phyloP scores from a whole-genome alignment of 768 basidiomycete species.

The Auriscalpium vulgare region DNA sequence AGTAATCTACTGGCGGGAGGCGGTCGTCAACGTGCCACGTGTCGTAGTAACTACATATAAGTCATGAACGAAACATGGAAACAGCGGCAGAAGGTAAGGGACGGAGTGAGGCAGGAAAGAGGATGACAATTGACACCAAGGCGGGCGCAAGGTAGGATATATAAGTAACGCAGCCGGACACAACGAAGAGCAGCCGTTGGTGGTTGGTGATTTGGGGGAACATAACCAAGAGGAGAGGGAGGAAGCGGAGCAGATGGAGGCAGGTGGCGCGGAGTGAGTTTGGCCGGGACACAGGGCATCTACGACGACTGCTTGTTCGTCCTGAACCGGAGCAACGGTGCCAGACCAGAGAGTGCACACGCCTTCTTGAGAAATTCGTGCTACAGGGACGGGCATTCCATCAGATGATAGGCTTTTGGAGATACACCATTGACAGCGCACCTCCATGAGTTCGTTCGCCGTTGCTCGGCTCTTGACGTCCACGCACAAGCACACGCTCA shows the following conservation, averaged over 20 bases:
- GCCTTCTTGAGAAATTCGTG: constrained; percentile 93
- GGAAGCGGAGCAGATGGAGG: not conserved
- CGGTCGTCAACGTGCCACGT: too few species aligned
- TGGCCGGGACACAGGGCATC: not conserved
- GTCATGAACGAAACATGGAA: too few species aligned
- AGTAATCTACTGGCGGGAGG: too few species aligned
- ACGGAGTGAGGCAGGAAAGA: too few species aligned
- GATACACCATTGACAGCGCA: constrained; percentile 30
- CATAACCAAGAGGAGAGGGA: too few species aligned
- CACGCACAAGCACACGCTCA: constrained; percentile 97
- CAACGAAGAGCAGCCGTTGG: too few species aligned
- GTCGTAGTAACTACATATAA: too few species aligned
- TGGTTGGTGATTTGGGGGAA: too few species aligned
- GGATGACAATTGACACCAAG: too few species aligned
- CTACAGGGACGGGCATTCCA: constrained; percentile 32
- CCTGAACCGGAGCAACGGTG: constrained; percentile 71
- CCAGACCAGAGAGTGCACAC: constrained; percentile 74
- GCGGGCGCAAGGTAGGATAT: too few species aligned
- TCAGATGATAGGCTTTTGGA: constrained; percentile 4
- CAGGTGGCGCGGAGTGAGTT: not conserved
- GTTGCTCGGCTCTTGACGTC: constrained; percentile 92
- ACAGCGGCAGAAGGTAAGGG: too few species aligned
- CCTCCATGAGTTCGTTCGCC: constrained; percentile 77
- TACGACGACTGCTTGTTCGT: constrained; percentile 49
- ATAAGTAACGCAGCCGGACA: too few species aligned